Conservation (phyloP, 495 filamentous ascomycete species). For the Lineolata rhizophorae region DNA sequence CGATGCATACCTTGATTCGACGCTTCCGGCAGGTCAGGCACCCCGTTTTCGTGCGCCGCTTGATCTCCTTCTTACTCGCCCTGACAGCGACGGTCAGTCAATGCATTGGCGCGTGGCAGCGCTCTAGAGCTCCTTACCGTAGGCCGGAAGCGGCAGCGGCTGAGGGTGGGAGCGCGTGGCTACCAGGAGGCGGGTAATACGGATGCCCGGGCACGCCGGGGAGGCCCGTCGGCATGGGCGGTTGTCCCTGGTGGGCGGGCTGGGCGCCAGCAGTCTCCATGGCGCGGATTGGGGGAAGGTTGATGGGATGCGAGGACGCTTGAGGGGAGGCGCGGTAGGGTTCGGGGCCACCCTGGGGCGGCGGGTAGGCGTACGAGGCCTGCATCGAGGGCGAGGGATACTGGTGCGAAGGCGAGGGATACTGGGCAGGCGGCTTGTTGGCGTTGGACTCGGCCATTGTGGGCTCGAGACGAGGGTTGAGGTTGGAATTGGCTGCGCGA, state of each 20-base stretch:
- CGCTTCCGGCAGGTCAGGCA: slow-evolving; percentile 94
- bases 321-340: slow-evolving; percentile 29
- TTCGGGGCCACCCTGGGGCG: slow-evolving; percentile 23
- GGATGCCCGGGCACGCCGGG: too few relatives aligned
- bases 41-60: slow-evolving; percentile 91
- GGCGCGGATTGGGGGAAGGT: slow-evolving; percentile 41
- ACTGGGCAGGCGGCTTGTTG: slow-evolving; percentile 28
- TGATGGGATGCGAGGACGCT: slow-evolving; percentile 23
- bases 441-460: too few relatives aligned
- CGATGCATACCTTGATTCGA: slow-evolving; percentile 78
- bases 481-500: too few relatives aligned
- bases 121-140: too few relatives aligned
- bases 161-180: slow-evolving; percentile 20
- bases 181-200: too few relatives aligned
- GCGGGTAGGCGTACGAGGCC: slow-evolving; percentile 32
- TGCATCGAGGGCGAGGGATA: slow-evolving; percentile 33
- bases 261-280: too few relatives aligned
- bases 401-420: slow-evolving; percentile 30
- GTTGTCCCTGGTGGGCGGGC: too few relatives aligned
- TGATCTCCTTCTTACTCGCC: slow-evolving; percentile 99
- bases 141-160: slow-evolving; percentile 5
- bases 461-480: too few relatives aligned
- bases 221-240: too few relatives aligned
- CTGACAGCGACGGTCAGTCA: too few relatives aligned
- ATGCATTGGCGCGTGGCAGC: too few relatives aligned